These are phyloP conservation scores for Phanerodontia chrysosporium DNA, from an alignment of 768 basidiomycete species.

Conservation along the genomic window DNA sequence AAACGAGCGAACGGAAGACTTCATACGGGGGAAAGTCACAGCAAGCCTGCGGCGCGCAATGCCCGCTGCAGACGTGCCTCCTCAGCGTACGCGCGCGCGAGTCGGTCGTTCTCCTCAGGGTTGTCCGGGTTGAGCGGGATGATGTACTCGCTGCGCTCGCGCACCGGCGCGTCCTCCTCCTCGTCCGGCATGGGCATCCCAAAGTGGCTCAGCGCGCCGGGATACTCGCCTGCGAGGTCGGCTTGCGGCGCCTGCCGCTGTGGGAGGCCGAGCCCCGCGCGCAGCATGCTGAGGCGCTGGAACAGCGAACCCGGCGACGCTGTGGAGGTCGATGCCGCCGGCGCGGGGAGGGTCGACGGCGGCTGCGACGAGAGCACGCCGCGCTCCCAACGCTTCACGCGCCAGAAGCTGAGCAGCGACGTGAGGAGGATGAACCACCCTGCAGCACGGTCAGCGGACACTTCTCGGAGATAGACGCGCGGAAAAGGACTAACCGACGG, in stretches of 20 bases:
- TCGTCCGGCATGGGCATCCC: not conserved
- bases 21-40: conserved; percentile 30
- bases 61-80: conserved; percentile 58
- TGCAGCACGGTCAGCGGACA: conserved; percentile 16
- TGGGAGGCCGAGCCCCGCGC: conserved; percentile 27
- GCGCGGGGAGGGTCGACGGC: conserved; percentile 17
- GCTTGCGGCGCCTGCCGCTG: not conserved
- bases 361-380: conserved; percentile 46
- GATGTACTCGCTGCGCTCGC: conserved; percentile 29
- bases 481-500: conserved; percentile 48
- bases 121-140: conserved; percentile 39
- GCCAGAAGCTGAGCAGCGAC: conserved; percentile 85
- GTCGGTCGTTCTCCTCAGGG: conserved; percentile 37
- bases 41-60: conserved; percentile 59
- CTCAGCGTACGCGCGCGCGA: conserved; percentile 44
- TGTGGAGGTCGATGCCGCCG: conserved; percentile 29
- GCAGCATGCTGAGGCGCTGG: conserved; percentile 25
- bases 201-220: conserved; percentile 5
- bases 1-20: too few species aligned
- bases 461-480: not conserved
- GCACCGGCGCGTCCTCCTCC: conserved; percentile 8
- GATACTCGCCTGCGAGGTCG: not conserved
- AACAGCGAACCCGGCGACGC: conserved; percentile 19
- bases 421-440: conserved; percentile 90
- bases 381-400: conserved; percentile 85